phyloP scores from a whole-genome alignment of 306 rosid species.

The Hippophae gyantsensis region DNA sequence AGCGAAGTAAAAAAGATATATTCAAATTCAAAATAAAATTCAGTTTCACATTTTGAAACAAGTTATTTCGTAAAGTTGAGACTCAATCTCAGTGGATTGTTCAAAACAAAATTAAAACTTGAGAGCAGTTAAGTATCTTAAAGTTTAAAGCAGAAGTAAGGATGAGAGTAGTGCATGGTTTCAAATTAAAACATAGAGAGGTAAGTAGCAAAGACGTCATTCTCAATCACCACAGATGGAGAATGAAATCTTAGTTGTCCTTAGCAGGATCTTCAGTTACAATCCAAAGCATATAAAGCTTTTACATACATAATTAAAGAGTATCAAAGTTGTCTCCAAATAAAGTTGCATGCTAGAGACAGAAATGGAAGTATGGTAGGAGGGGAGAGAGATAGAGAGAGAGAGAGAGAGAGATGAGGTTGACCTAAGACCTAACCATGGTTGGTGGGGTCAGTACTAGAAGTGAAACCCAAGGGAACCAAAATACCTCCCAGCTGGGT shows the following conservation, averaged over 20 bases:
- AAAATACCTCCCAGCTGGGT: constrained; percentile 76
- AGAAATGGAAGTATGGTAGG: background rate
- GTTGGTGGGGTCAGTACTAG: constrained; percentile 65
- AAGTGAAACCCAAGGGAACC: constrained; percentile 81
- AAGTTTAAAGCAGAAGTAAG: constrained; percentile 4
- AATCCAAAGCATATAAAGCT: constrained; percentile 51
- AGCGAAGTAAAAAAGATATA: too few species aligned
- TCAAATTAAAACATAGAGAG: constrained; percentile 31
- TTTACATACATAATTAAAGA: constrained; percentile 40
- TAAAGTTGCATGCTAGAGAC: constrained; percentile 25
- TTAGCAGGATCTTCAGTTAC: constrained; percentile 46
- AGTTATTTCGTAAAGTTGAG: too few species aligned
- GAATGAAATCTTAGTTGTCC: constrained; percentile 37
- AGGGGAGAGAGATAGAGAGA: constrained; percentile 7
- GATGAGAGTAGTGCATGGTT: background rate
- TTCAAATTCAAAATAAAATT: too few species aligned
- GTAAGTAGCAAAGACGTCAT: constrained; percentile 39
- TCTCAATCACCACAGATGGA: constrained; percentile 40
- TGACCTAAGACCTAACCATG: constrained; percentile 99
- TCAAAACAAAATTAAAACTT: background rate
- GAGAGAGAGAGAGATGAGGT: constrained; percentile 6
- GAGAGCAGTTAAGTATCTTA: constrained; percentile 2
- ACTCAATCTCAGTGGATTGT: background rate
- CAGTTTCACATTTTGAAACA: too few species aligned
- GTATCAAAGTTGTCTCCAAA: constrained; percentile 48